Conservation (phyloP, 768 basidiomycete genomes). For the Pleurotus tuber-regium region DNA sequence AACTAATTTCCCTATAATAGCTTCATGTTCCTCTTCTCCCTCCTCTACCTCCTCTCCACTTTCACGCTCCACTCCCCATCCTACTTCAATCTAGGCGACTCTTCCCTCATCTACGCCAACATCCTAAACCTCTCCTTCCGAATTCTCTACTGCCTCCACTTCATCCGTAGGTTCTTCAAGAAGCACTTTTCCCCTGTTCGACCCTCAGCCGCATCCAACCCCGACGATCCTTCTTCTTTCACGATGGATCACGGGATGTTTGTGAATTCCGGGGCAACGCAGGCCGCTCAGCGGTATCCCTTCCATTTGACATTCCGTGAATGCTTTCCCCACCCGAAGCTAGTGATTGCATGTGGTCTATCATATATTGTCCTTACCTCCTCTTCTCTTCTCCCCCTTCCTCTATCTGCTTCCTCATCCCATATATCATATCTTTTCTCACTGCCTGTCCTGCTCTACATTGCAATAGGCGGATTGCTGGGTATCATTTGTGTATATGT, state of each 20-base stretch:
- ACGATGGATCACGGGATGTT: too few relatives aligned
- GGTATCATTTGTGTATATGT: neutral
- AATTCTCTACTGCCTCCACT: constrained; percentile 57
- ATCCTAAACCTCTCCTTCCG: constrained; percentile 62
- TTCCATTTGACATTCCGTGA: neutral
- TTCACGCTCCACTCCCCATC: constrained; percentile 43
- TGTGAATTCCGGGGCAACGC: neutral
- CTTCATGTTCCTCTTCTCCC: constrained; percentile 81
- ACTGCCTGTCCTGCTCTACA: too few relatives aligned
- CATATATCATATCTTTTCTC: too few relatives aligned
- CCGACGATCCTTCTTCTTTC: neutral
- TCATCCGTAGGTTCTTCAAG: constrained; percentile 47
- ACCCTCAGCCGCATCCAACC: neutral
- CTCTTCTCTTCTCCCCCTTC: neutral
- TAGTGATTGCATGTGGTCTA: neutral
- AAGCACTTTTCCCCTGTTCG: constrained; percentile 8
- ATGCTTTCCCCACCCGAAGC: neutral
- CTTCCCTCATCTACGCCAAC: constrained; percentile 75
- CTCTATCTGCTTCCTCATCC: neutral
- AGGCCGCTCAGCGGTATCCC: neutral
- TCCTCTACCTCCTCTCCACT: constrained; percentile 59
- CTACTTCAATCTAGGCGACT: constrained; percentile 52
- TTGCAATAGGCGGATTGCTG: too few relatives aligned
- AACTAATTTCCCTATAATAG: constrained; percentile 22
- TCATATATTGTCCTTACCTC: neutral